Percentiles rank a stretch among this genome's conserved stretches.
Conservation (phyloP, 345 rosid genomes). For the Rhizophora apiculata region DNA sequence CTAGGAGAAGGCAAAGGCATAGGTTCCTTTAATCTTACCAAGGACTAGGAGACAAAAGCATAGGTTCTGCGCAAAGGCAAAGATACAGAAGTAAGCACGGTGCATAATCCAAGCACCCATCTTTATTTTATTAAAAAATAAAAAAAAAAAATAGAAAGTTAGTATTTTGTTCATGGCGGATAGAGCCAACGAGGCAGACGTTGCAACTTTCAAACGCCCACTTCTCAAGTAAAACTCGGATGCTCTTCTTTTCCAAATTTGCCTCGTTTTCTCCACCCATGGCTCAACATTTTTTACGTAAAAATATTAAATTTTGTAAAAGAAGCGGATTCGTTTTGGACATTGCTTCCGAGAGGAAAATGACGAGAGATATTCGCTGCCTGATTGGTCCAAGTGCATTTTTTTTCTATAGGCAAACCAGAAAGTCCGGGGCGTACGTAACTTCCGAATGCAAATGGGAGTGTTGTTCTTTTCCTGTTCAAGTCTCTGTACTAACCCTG, state of each 20-base stretch:
- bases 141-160: not conserved
- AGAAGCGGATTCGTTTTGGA: no score
- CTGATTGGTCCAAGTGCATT: not conserved
- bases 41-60: not conserved
- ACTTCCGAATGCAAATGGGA: no score
- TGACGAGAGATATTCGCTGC: not conserved
- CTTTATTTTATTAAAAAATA: no score
- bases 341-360: not conserved
- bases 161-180: not conserved
- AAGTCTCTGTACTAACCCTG: no score
- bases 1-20: no score
- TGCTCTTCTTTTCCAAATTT: not conserved
- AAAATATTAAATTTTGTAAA: not conserved
- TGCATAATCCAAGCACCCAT: slow-evolving; percentile 1
- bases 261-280: not conserved
- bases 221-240: slow-evolving; percentile 13
- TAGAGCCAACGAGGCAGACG: slow-evolving; percentile 10
- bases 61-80: no score
- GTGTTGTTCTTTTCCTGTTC: no score
- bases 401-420: not conserved
- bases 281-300: no score
- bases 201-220: not conserved
- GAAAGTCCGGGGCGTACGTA: no score
- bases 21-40: not conserved
- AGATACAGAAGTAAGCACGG: slow-evolving; percentile 5